Conservation (phyloP, 2,329 filamentous ascomycete genomes). For the Magnaporthiopsis incrustans region DNA sequence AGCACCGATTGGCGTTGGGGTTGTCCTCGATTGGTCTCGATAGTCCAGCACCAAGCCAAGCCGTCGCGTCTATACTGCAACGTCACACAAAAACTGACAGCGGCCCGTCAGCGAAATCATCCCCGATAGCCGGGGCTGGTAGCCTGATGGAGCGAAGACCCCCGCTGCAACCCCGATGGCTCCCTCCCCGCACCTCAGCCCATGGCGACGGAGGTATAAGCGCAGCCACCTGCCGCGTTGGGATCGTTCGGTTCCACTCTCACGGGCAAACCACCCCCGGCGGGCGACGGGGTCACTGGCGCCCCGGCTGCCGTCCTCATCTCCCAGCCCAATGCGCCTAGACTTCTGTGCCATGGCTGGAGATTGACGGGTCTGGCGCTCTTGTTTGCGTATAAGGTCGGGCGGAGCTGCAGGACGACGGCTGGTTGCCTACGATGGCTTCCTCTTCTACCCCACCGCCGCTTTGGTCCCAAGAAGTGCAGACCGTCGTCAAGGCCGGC, state of each 20-base stretch:
- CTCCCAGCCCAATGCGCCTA: background rate
- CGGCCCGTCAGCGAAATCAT: background rate
- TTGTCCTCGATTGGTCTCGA: too few species aligned
- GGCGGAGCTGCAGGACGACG: too few species aligned
- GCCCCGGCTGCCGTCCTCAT: background rate
- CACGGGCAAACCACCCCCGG: background rate
- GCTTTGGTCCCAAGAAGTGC: background rate
- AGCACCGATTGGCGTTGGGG: too few species aligned
- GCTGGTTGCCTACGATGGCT: background rate
- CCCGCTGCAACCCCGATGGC: background rate
- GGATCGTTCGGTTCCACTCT: background rate
- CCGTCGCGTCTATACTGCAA: too few species aligned
- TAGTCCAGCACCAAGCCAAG: too few species aligned
- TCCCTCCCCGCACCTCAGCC: background rate
- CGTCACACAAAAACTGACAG: too few species aligned
- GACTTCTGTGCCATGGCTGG: background rate
- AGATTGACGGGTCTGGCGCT: background rate
- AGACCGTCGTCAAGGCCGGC: too few species aligned
- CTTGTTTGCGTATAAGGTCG: background rate
- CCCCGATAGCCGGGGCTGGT: too few species aligned
- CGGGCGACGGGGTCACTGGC: too few species aligned
- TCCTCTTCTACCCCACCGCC: too few species aligned
- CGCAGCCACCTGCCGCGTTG: background rate
- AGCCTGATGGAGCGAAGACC: too few species aligned
- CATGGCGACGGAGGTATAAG: background rate